Conservation (phyloP, 1,284 basidiomycete genomes). For the Heliocybe sulcata region DNA sequence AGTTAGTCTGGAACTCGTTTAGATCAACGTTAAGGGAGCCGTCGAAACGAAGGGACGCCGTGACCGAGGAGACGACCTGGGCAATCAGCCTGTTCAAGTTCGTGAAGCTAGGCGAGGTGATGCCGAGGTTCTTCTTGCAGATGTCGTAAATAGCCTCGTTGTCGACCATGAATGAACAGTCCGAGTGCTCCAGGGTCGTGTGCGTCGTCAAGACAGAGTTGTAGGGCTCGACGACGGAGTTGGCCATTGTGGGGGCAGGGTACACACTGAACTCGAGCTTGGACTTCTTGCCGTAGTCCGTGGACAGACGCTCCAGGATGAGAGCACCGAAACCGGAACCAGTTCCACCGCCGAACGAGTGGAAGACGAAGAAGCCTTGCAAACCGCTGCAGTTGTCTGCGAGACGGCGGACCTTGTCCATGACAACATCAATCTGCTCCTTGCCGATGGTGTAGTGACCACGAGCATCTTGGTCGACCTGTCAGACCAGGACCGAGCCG, state of each 20-base stretch:
- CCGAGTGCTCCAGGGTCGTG: constrained; percentile 98
- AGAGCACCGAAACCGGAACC: constrained; percentile 99
- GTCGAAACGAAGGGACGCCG: constrained; percentile 76
- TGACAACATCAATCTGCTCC: constrained; percentile 87
- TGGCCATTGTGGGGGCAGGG: constrained; percentile 91
- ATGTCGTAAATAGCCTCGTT: constrained; percentile 97
- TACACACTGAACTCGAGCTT: constrained; percentile 99
- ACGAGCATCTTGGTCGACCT: constrained; percentile 68
- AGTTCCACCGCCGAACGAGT: constrained; percentile 99
- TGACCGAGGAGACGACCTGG: constrained; percentile 86
- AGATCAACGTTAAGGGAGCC: constrained; percentile 77
- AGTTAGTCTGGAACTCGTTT: constrained; percentile 82
- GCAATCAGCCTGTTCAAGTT: constrained; percentile 89
- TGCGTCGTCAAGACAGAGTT: constrained; percentile 99
- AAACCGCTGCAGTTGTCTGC: constrained; percentile 97
- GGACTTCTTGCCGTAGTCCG: constrained; percentile 99
- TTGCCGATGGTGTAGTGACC: constrained; percentile 99
- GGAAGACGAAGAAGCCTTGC: constrained; percentile 99
- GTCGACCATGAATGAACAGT: constrained; percentile 99
- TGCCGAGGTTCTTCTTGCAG: constrained; percentile 84
- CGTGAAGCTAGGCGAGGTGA: constrained; percentile 75
- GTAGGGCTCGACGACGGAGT: constrained; percentile 98
- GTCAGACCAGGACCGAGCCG: not conserved
- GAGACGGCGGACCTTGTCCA: constrained; percentile 95
- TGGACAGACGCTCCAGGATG: constrained; percentile 93